These are phyloP conservation scores for Cytospora schulzeri DNA, from an alignment of 2,329 filamentous ascomycete genomes.

Conservation along the genomic window DNA sequence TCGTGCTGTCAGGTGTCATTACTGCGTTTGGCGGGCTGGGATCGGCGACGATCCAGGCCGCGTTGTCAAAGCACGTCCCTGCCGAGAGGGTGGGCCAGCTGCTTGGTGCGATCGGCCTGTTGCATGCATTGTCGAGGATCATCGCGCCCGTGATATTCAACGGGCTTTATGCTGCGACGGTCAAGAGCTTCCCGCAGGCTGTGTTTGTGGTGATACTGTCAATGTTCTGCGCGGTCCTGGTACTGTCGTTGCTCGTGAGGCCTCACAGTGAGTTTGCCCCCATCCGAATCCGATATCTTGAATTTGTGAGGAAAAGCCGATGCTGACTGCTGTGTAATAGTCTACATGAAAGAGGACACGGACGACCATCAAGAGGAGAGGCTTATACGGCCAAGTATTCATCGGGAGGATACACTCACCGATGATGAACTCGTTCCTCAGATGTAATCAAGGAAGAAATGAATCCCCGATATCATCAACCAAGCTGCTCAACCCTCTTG, in stretches of 20 bases:
- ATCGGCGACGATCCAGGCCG: conserved; percentile 79
- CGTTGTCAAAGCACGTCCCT: conserved; percentile 89
- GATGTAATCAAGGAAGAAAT: conserved; percentile 16
- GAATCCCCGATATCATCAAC: background rate
- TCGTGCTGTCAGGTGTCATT: conserved; percentile 71
- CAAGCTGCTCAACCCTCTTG: background rate
- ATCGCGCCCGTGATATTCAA: conserved; percentile 83
- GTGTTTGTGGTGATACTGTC: conserved; percentile 75
- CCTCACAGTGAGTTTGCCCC: conserved; percentile 67
- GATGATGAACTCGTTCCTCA: conserved; percentile 33
- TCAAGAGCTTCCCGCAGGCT: conserved; percentile 75
- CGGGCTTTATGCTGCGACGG: conserved; percentile 80
- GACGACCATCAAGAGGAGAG: background rate
- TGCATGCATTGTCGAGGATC: conserved; percentile 81
- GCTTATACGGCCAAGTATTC: conserved; percentile 2
- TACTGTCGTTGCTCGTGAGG: conserved; percentile 69
- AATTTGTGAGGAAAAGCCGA: background rate
- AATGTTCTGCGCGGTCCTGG: conserved; percentile 67
- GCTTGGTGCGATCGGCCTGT: conserved; percentile 82
- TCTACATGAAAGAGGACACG: conserved; percentile 28
- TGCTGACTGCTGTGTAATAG: conserved; percentile 19
- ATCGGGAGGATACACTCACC: conserved; percentile 24
- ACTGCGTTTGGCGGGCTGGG: conserved; percentile 82
- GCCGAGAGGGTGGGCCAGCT: conserved; percentile 79
- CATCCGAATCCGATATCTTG: background rate